These are phyloP conservation scores for Xylariaceae sp. DNA, from an alignment of 2,329 filamentous ascomycete genomes.

Conservation along the genomic window DNA sequence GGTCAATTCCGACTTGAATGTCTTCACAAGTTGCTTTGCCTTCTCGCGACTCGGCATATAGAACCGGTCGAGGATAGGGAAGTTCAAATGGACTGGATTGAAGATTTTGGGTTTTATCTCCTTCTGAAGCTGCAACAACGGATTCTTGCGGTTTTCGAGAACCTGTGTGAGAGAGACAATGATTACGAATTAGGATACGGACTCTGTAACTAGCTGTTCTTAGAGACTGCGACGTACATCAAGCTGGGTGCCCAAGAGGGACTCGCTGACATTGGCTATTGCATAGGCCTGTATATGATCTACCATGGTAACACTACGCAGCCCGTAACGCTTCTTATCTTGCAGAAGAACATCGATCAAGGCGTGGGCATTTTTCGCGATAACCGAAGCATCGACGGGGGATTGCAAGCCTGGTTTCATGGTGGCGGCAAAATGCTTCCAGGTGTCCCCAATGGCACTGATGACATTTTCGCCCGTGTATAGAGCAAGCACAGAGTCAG, in stretches of 20 bases:
- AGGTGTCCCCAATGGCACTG: conserved; percentile 35
- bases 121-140: conserved; percentile 25
- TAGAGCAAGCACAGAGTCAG: conserved; percentile 36
- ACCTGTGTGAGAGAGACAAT: no score
- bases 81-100: conserved; percentile 35
- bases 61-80: conserved; percentile 31
- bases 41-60: conserved; percentile 26
- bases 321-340: conserved; percentile 16
- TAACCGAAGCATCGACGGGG: conserved; percentile 20
- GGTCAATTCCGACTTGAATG: conserved; percentile 27
- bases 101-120: conserved; percentile 34
- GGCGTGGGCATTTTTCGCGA: conserved; percentile 24
- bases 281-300: conserved; percentile 25
- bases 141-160: conserved; percentile 18
- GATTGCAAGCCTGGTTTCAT: conserved; percentile 37
- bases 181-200: no score
- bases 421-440: conserved; percentile 35
- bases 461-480: conserved; percentile 42
- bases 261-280: conserved; percentile 10
- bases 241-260: conserved; percentile 6
- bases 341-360: conserved; percentile 25
- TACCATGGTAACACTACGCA: conserved; percentile 2
- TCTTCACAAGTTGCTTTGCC: conserved; percentile 26
- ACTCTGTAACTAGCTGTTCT: no score
- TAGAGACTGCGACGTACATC: not conserved